phyloP scores from a whole-genome alignment of 768 basidiomycete genomes.

The Boletus vermiculosoides region DNA sequence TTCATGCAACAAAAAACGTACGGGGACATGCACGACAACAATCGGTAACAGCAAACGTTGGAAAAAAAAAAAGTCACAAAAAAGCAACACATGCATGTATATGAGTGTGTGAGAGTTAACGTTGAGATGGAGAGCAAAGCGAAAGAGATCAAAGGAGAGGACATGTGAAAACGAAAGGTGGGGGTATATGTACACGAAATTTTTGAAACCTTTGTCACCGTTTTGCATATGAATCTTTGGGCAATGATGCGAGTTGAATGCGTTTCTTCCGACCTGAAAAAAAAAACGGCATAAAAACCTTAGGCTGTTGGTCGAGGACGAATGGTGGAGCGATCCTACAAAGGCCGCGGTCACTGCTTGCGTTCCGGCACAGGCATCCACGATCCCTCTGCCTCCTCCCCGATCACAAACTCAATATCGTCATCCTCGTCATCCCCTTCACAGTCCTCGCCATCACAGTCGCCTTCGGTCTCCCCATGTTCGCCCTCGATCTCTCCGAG shows the following conservation, averaged over 20 bases:
- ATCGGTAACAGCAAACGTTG: not conserved
- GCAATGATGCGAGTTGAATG: constrained; percentile 17
- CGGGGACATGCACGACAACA: not conserved
- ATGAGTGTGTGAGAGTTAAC: constrained; percentile 2
- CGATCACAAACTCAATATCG: constrained; percentile 73
- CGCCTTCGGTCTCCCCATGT: constrained; percentile 22
- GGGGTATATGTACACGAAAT: constrained; percentile 22
- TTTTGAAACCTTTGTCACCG: not conserved
- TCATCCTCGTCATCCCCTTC: constrained; percentile 64
- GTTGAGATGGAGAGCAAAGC: constrained; percentile 12
- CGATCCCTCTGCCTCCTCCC: constrained; percentile 40
- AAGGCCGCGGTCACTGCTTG: constrained; percentile 14
- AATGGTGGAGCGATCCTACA: not conserved
- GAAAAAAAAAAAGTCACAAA: not conserved
- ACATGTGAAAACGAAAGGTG: not conserved
- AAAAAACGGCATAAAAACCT: constrained; percentile 1
- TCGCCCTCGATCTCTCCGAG: constrained; percentile 17
- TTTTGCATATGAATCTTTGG: constrained; percentile 4
- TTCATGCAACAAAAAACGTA: constrained; percentile 2
- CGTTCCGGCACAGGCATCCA: constrained; percentile 38
- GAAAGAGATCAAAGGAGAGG: not conserved
- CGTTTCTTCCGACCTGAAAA: constrained; percentile 16
- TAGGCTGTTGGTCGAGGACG: constrained; percentile 9
- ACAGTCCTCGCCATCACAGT: constrained; percentile 35
- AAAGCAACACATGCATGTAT: constrained; percentile 18